Base-by-base conservation (phyloP, 495 filamentous ascomycete genomes). In the Tuber umbilicatum region DNA sequence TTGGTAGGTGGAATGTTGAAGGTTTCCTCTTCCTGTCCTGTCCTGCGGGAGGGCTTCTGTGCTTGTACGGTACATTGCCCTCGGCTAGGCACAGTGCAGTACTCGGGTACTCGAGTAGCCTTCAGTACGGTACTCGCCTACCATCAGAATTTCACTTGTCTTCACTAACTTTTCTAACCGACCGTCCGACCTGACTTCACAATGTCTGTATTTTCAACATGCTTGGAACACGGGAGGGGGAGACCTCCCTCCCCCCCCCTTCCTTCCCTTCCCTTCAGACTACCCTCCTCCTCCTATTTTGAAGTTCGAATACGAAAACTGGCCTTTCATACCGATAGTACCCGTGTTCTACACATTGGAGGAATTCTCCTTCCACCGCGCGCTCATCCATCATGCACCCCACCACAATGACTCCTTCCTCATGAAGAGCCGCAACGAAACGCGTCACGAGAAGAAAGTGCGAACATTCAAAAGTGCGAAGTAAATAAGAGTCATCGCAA, bases 381-480 rank as follows among this genome's bases (percentile, higher is more conserved):
- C 55, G 55, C 55, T 27, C 27, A 16, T 60, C 31, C 55, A 64
- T 4, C 55, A 31, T 64, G 55, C 55, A 64, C 55, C 55, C 55
- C 55, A 64, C 55, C 55, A 64, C 27, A 31, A 64, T 64, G 55
- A 64, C 55, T 64, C 55, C 55, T 64, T 35, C 55, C 55, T 35
- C 27, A 19, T 35, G 55, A 35, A 64, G 55, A 64, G 55, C 55
- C 55, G 55, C 55, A 64, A 64, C 27, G 7, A 35, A 35, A 64
- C 27, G 55, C 14, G 55, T 64, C 55, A 64, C 55, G 55, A 35
- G 55, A 64, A 64, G n/a, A 47, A 64, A 35, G 27, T 64, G 55
- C 55, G 27, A 31, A 64, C 2, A 19, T 17, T 27, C 16, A 14
- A 35, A n/a, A 5, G 55, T 64, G 55, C 55, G 55, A 64, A 60